A percentile compares a stretch with the other conserved stretches of the same genome.
These are phyloP conservation scores for Gilbertella persicaria DNA, from an alignment of 371 early-diverging fungal genomes.

Conservation along the genomic window DNA sequence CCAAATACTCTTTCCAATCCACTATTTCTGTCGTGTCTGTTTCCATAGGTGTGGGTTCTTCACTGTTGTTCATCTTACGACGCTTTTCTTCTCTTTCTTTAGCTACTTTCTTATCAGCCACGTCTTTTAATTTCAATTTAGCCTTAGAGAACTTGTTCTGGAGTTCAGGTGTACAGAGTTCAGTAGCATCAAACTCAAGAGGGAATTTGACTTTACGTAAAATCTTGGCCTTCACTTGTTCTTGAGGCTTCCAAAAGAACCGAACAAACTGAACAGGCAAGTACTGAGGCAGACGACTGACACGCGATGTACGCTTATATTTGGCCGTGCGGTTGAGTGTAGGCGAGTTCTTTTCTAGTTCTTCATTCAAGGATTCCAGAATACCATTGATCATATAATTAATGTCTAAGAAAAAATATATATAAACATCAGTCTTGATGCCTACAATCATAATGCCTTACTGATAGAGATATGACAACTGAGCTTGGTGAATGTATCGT, in stretches of 20 bases:
- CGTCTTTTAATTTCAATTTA: constrained; percentile 68
- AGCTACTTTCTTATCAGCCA: constrained; percentile 72
- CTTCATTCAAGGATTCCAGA: constrained; percentile 69
- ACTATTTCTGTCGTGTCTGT: constrained; percentile 34
- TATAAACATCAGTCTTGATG: no score
- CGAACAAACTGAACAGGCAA: constrained; percentile 91
- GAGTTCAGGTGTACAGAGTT: constrained; percentile 86
- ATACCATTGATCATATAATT: constrained; percentile 76
- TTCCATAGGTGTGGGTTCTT: constrained; percentile 30
- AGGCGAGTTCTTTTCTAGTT: constrained; percentile 88
- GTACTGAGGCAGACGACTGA: constrained; percentile 88
- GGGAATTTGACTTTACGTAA: constrained; percentile 90
- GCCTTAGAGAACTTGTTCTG: constrained; percentile 77
- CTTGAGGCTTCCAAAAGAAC: constrained; percentile 93
- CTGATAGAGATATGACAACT: constrained; percentile 81
- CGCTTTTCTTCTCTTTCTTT: constrained; percentile 71
- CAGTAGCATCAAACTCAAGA: constrained; percentile 83
- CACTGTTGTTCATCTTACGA: constrained; percentile 50
- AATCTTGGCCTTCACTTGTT: constrained; percentile 92
- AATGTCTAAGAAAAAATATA: constrained; percentile 31
- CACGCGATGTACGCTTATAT: constrained; percentile 75
- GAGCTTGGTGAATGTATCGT: constrained; percentile 79
- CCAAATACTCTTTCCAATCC: constrained; percentile 56
- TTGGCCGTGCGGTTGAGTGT: constrained; percentile 76
- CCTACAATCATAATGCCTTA: no score